A percentile compares a stretch with the other conserved stretches of the same genome.
Evolutionary conservation across 2,329 filamentous ascomycete species (phyloP).

Genomic region (Septoria linicola): DNA sequence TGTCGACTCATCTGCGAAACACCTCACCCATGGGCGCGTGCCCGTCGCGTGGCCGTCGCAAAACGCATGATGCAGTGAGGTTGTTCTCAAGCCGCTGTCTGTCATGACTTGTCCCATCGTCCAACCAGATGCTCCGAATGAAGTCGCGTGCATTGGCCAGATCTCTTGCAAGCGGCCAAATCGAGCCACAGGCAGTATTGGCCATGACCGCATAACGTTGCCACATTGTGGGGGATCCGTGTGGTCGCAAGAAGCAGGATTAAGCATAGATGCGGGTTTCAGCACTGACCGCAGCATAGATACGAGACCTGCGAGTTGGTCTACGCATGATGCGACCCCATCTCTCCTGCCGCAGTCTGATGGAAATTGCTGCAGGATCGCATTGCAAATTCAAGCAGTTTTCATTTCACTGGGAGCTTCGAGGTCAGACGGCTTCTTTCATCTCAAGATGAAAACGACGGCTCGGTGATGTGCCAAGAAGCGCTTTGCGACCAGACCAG

Average conservation of each 20-base stretch:
- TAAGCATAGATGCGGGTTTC: conserved; percentile 7
- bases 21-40: too few relatives aligned
- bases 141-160: too few relatives aligned
- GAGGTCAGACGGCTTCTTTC: conserved; percentile 2
- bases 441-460: neutral
- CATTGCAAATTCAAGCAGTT: neutral
- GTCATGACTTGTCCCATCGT: too few relatives aligned
- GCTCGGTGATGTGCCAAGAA: neutral
- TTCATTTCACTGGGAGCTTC: neutral
- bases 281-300: conserved; percentile 8
- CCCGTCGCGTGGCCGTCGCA: too few relatives aligned
- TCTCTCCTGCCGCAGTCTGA: neutral
- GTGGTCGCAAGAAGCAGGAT: neutral
- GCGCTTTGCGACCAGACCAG: conserved; percentile 6
- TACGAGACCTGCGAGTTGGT: neutral
- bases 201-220: too few relatives aligned
- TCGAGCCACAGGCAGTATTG: too few relatives aligned
- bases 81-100: too few relatives aligned
- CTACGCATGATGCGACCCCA: neutral
- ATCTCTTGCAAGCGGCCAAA: too few relatives aligned
- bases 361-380: neutral
- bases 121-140: too few relatives aligned
- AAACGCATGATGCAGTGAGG: too few relatives aligned
- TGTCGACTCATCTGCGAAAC: too few relatives aligned
- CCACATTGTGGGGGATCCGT: too few relatives aligned